Base-by-base conservation (phyloP, 2,329 filamentous ascomycete species). In the Chrysosporium keratinophilum region DNA sequence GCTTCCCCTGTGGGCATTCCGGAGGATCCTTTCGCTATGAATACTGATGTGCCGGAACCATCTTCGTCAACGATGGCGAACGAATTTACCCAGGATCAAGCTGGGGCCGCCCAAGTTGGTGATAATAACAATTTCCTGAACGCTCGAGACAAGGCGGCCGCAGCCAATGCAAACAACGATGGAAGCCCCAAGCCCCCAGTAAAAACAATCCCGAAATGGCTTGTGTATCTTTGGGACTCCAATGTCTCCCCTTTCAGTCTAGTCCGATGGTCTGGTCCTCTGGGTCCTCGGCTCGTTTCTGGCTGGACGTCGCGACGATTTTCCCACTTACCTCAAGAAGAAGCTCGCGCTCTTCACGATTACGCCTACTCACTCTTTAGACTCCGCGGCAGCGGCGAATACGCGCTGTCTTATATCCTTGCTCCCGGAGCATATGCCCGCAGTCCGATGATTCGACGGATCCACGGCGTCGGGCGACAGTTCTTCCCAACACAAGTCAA, bases 311-410 rank as follows among this genome's bases (percentile, higher is more conserved):
- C 85, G 14, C 83, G 93, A 17, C 83, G 93, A 35, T 98, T 98
- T 73, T 88, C 87, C 44, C 89, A 95, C 65, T 77, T 98, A 0
- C 90, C 89, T 0, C 68, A 77, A 0, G 81, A 82, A 3, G 91
- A 98, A 71, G 83, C 87, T 4, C 81, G 88, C 61, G 85, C 87
- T 0, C 78, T 98, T 2, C 93, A 98, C 71, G 84, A 90, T 64
- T 98, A 98, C 71, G 84, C 88, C 19, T 98, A 97, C 70, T 87
- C 87, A 9, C 83, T 98, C 40, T 98, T 98, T 76, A 84, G 87
- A 56, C 88, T 95, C 67, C 82, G 85, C 15, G 93, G 93, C 35
- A 93, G 87, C 62, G 91, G 91, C 52, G 93, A 98, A 69, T 98
- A 97, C 66, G 91, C 87, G 0, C 78, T 98, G 0, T 83, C 88